A percentile compares a stretch with the other conserved stretches of the same genome.
Evolutionary conservation across 306 rosid species (phyloP).

Genomic region (Elaeagnus macrophylla): DNA sequence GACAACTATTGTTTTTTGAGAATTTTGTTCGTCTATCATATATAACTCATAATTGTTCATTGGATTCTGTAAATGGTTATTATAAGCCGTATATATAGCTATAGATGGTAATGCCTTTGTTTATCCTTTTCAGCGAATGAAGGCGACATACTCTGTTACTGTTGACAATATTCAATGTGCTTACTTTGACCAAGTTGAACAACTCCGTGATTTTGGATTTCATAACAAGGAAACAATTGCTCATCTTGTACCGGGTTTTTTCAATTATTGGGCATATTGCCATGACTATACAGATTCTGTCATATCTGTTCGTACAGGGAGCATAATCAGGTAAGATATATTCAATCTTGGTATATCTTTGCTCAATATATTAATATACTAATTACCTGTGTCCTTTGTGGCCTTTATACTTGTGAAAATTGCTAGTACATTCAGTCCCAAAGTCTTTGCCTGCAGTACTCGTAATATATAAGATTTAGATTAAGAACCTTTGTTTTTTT

Average conservation of each 20-base stretch:
- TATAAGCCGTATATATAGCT: neutral
- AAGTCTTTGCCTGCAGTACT: too few species aligned
- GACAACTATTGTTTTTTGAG: too few species aligned
- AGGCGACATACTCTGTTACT: slow-evolving; percentile 48
- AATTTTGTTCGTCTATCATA: too few species aligned
- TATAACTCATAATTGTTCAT: too few species aligned
- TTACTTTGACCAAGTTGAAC: slow-evolving; percentile 71
- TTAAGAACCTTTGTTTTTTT: too few species aligned
- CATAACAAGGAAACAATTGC: slow-evolving; percentile 65
- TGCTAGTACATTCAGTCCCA: too few species aligned
- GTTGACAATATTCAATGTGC: slow-evolving; percentile 66
- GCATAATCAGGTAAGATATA: slow-evolving; percentile 53
- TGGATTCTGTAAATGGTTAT: too few species aligned
- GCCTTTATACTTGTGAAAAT: too few species aligned
- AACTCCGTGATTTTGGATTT: slow-evolving; percentile 52
- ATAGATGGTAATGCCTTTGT: neutral
- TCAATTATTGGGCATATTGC: slow-evolving; percentile 87
- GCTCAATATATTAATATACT: too few species aligned
- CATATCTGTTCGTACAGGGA: slow-evolving; percentile 81
- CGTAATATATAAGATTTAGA: too few species aligned
- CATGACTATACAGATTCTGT: slow-evolving; percentile 83
- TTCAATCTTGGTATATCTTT: neutral
- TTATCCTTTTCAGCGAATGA: slow-evolving; percentile 47
- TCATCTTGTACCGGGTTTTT: slow-evolving; percentile 89
- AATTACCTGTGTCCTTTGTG: too few species aligned